phyloP scores from a whole-genome alignment of 495 filamentous ascomycete genomes.

The Echria macrotheca region DNA sequence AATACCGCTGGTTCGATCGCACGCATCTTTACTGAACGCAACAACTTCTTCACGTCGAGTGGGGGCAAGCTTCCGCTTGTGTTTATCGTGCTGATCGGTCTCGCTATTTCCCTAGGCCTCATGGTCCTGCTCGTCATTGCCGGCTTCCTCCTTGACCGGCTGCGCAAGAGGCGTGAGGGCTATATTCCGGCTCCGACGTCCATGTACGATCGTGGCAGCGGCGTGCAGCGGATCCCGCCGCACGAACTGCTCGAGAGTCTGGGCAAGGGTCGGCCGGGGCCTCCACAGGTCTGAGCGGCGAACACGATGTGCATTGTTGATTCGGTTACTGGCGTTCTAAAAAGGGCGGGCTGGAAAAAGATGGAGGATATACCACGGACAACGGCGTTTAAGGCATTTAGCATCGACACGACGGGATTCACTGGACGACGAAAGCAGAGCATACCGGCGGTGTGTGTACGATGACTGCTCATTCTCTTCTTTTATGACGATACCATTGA shows the following conservation, averaged over 20 bases:
- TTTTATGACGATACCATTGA: neutral
- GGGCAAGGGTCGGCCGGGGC: slow-evolving; percentile 33
- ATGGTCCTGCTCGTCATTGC: slow-evolving; percentile 83
- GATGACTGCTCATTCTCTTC: neutral
- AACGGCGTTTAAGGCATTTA: slow-evolving; percentile 11
- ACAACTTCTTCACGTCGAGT: slow-evolving; percentile 54
- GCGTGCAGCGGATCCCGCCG: slow-evolving; percentile 76
- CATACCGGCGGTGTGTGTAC: slow-evolving; percentile 4
- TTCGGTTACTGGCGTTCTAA: no score
- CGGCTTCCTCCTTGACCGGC: slow-evolving; percentile 76
- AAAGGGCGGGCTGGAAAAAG: no score
- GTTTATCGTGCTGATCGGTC: slow-evolving; percentile 85
- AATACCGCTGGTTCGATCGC: slow-evolving; percentile 66
- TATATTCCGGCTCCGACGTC: slow-evolving; percentile 75
- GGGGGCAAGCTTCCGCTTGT: slow-evolving; percentile 61
- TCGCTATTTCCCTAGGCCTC: slow-evolving; percentile 80
- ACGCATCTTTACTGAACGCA: slow-evolving; percentile 68
- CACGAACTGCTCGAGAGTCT: slow-evolving; percentile 64
- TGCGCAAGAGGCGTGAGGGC: slow-evolving; percentile 78
- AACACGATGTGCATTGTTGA: no score
- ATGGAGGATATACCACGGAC: slow-evolving; percentile 15
- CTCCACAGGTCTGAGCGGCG: slow-evolving; percentile 33
- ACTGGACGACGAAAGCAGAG: slow-evolving; percentile 1
- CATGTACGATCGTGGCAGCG: slow-evolving; percentile 66
- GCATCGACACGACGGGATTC: neutral